Percentiles rank a stretch among this genome's conserved stretches.
Evolutionary conservation across 345 rosid species (phyloP).

Genomic region (Gossypium anomalum): DNA sequence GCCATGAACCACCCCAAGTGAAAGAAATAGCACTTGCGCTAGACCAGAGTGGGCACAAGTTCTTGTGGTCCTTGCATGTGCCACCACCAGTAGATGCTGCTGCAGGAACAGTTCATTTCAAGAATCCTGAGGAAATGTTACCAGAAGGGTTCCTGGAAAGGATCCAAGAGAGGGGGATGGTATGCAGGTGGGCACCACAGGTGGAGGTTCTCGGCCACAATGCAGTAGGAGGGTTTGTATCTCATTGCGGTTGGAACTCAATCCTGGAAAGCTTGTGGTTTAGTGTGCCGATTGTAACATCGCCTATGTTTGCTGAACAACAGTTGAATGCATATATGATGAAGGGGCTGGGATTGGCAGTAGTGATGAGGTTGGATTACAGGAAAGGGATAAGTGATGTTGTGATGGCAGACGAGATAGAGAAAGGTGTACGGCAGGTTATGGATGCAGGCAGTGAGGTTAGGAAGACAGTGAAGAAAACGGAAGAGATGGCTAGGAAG

Average conservation of each 20-base stretch:
- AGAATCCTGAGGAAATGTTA: not conserved
- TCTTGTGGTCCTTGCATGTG: not conserved
- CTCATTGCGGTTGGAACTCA: not conserved
- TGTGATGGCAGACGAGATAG: not conserved
- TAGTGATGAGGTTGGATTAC: not conserved
- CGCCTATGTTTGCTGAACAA: not conserved
- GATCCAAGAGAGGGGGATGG: not conserved
- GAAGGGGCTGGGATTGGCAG: constrained; percentile 1
- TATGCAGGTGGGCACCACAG: not conserved
- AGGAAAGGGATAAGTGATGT: not conserved
- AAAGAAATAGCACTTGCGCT: not conserved
- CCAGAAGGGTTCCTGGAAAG: not conserved
- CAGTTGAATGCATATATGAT: not conserved
- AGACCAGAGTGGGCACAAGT: not conserved
- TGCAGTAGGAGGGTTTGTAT: not conserved
- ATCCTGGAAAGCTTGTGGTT: not conserved
- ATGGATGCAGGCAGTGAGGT: not conserved
- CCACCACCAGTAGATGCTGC: not conserved
- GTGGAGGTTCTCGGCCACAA: not conserved
- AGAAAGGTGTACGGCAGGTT: not conserved
- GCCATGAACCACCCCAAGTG: not conserved
- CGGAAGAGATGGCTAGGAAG: not conserved
- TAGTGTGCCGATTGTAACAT: not conserved
- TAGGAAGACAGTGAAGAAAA: not conserved
- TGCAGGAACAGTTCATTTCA: not conserved